These are phyloP conservation scores for Blastomyces emzantsi DNA, from an alignment of 2,329 filamentous ascomycete species.

Conservation along the genomic window DNA sequence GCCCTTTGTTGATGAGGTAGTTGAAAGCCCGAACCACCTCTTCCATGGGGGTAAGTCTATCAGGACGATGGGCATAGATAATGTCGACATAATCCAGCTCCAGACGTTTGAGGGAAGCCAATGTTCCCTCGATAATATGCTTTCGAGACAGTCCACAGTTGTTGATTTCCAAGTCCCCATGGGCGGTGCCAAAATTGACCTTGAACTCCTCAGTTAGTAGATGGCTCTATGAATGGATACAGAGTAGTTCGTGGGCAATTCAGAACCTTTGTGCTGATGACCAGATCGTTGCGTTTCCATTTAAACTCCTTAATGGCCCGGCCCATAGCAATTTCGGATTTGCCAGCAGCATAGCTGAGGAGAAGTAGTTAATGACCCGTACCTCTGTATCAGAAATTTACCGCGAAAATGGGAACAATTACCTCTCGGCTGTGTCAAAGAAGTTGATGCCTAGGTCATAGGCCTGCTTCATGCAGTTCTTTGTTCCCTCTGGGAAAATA, in stretches of 20 bases:
- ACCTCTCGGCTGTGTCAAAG: slow-evolving; percentile 49
- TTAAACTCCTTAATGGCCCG: slow-evolving; percentile 47
- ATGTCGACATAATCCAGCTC: slow-evolving; percentile 61
- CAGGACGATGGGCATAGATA: slow-evolving; percentile 62
- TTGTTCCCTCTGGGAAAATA: slow-evolving; percentile 18
- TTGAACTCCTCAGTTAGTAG: slow-evolving; percentile 10
- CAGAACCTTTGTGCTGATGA: slow-evolving; percentile 28
- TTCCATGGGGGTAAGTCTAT: slow-evolving; percentile 59
- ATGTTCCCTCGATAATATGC: slow-evolving; percentile 59
- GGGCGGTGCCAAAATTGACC: slow-evolving; percentile 56
- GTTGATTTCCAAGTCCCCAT: slow-evolving; percentile 55
- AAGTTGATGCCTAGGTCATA: slow-evolving; percentile 51
- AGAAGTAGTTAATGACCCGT: not conserved
- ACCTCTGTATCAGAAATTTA: slow-evolving; percentile 4
- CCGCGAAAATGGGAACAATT: slow-evolving; percentile 3
- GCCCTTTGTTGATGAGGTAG: slow-evolving; percentile 58
- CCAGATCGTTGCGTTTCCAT: slow-evolving; percentile 49
- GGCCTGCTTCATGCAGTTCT: slow-evolving; percentile 42
- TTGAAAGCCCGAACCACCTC: slow-evolving; percentile 65
- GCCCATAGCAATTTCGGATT: slow-evolving; percentile 48
- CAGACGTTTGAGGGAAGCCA: slow-evolving; percentile 51
- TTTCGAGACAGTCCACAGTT: slow-evolving; percentile 61
- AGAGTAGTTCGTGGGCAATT: not conserved
- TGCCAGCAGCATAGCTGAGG: slow-evolving; percentile 41
- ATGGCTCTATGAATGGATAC: not conserved